Conservation (phyloP, 352 stramenopile species). For the Globisporangium iwayamae region DNA sequence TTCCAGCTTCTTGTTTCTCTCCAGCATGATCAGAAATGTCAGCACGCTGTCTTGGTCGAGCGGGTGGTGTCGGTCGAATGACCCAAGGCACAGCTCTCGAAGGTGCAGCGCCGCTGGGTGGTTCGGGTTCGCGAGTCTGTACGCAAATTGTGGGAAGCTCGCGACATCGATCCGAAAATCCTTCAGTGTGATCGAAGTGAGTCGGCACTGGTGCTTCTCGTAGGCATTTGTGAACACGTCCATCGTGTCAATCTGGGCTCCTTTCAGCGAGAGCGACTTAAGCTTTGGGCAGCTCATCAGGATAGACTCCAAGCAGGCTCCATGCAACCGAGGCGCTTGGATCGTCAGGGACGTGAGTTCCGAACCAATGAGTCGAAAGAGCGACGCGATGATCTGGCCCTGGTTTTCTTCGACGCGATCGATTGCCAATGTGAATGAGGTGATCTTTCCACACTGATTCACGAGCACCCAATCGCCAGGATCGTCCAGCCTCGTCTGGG, state of each 20-base stretch:
- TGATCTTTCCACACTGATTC: slow-evolving; percentile 13
- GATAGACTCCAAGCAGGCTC: slow-evolving; percentile 22
- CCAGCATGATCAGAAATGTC: slow-evolving; percentile 8
- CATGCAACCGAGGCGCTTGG: slow-evolving; percentile 22
- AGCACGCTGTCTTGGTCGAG: slow-evolving; percentile 17
- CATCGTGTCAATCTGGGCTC: slow-evolving; percentile 28
- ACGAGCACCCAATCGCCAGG: slow-evolving; percentile 3
- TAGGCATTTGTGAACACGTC: slow-evolving; percentile 21
- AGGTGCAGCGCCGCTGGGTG: slow-evolving; percentile 5
- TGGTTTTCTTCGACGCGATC: slow-evolving; percentile 21
- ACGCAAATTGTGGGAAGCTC: slow-evolving; percentile 10
- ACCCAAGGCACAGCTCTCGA: slow-evolving; percentile 17
- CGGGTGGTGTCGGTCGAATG: slow-evolving; percentile 11
- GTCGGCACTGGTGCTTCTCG: slow-evolving; percentile 10
- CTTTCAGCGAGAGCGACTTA: slow-evolving; percentile 19
- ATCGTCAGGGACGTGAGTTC: slow-evolving; percentile 24
- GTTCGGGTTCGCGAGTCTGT: slow-evolving; percentile 2
- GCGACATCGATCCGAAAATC: slow-evolving; percentile 14
- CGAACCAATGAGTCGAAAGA: slow-evolving; percentile 25
- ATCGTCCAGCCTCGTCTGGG: slow-evolving; percentile 1
- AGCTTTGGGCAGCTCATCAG: slow-evolving; percentile 24
- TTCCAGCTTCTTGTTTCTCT: slow-evolving; percentile 7
- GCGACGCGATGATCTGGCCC: slow-evolving; percentile 21
- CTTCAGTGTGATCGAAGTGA: slow-evolving; percentile 17
- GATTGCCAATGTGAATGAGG: slow-evolving; percentile 19